phyloP scores from a whole-genome alignment of 2,329 filamentous ascomycete species.

The Byssoonygena ceratinophila region DNA sequence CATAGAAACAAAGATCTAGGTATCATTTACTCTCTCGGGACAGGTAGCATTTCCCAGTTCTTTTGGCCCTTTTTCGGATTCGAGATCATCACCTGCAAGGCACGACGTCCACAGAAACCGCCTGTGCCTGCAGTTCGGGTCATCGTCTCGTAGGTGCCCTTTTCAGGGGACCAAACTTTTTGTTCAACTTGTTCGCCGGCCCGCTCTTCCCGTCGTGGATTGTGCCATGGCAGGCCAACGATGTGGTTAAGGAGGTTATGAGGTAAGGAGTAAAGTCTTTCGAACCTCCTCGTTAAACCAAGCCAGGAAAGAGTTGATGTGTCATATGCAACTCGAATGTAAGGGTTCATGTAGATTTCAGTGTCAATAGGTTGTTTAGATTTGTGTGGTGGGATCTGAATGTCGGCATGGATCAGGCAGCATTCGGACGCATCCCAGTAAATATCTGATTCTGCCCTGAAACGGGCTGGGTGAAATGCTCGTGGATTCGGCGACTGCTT shows the following conservation, averaged over 20 bases:
- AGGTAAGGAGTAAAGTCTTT: conserved; percentile 51
- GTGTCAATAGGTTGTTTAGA: conserved; percentile 35
- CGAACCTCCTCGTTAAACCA: conserved; percentile 51
- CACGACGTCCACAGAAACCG: conserved; percentile 37
- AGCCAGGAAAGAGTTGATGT: conserved; percentile 49
- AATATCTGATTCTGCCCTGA: conserved; percentile 48
- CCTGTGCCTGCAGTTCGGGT: conserved; percentile 34
- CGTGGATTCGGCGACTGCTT: conserved; percentile 18
- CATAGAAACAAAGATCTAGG: not conserved
- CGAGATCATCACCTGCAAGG: conserved; percentile 37
- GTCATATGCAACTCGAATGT: conserved; percentile 60
- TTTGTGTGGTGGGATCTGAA: conserved; percentile 28
- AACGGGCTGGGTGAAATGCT: conserved; percentile 39
- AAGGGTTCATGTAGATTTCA: conserved; percentile 65
- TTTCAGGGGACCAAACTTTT: conserved; percentile 34
- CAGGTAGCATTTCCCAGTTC: conserved; percentile 36
- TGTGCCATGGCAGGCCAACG: conserved; percentile 48
- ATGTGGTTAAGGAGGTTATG: conserved; percentile 50
- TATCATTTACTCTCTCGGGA: conserved; percentile 23
- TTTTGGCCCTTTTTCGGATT: conserved; percentile 35
- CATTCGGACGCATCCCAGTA: conserved; percentile 58
- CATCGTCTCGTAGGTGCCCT: conserved; percentile 33
- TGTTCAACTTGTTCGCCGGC: conserved; percentile 43
- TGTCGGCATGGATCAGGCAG: conserved; percentile 47
- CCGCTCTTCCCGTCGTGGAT: conserved; percentile 50